Base-by-base conservation (phyloP, 768 basidiomycete genomes). In the Boletus edulis region DNA sequence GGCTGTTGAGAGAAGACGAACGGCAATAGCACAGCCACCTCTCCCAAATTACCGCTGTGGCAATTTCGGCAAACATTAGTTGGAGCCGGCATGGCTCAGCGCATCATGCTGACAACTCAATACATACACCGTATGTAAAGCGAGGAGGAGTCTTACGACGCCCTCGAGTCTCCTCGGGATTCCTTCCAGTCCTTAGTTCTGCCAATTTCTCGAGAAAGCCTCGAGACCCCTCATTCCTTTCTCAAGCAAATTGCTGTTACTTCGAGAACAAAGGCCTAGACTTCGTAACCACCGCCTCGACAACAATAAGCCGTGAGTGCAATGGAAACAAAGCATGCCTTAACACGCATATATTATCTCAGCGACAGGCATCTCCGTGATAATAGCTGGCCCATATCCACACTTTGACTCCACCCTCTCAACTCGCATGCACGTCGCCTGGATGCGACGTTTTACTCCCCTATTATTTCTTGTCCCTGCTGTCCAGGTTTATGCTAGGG, bases 371-470 rank as follows among this genome's bases (percentile, higher is more conserved):
- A 48, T 60, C 47, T 57, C 52, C 43, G 62, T 61, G 66, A 68
- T 35, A 12, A 14, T 72, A 51, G 62, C 64, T 70, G 68, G 62
- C 56, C 54, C 63, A 63, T 65, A 57, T 61, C 57, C 58, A 51
- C 45, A 56, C 56, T 49, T 55, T 52, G 27, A 24, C 49, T 57
- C 54, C 42, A 46, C 51, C 55, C 49, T 27, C 62, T 61, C 57
- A 58, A 53, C 56, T 55, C 46, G 58, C 75, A 87, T 88, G 85
- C 72, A 81, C 64, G 82, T 88, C 86, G 87, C 87, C 88, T 67
- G 87, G 87, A 68, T 81, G 88, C 88, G 86, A 83, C 81, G 73
- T 62, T 58, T 75, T 57, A 41, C 75, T 61, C 62, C 77, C 58
- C 64, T 80, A 59, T 67, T 78, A 56, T 64, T 78, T 61, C 57